Conservation (phyloP, 1,284 basidiomycete species). For the Stereum hirsutum region DNA sequence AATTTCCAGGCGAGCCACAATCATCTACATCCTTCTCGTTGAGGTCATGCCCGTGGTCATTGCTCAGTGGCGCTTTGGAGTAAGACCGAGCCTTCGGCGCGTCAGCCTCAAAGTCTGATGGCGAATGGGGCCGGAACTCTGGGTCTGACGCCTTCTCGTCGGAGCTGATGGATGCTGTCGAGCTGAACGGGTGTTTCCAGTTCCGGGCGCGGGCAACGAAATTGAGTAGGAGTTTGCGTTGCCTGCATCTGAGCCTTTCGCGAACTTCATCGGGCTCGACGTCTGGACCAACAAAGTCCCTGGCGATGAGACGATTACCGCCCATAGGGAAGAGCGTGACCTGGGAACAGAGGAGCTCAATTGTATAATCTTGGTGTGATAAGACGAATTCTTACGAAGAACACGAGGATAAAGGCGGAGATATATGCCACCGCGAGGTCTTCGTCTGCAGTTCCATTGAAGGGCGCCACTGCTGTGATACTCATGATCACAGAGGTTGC, state of each 20-base stretch:
- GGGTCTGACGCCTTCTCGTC: too few species aligned
- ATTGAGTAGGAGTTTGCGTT: slow-evolving; percentile 6
- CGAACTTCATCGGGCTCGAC: slow-evolving; percentile 44
- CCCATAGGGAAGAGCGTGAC: slow-evolving; percentile 58
- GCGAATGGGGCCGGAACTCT: too few species aligned
- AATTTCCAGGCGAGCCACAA: too few species aligned
- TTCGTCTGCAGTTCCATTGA: slow-evolving; percentile 38
- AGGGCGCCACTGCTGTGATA: slow-evolving; percentile 41
- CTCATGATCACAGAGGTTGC: slow-evolving; percentile 59
- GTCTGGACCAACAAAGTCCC: slow-evolving; percentile 57
- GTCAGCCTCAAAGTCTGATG: too few species aligned
- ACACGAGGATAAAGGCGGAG: slow-evolving; percentile 33
- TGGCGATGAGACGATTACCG: slow-evolving; percentile 38
- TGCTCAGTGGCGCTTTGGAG: too few species aligned
- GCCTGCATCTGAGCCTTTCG: slow-evolving; percentile 25
- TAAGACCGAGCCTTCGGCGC: too few species aligned
- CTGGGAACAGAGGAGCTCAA: slow-evolving; percentile 25
- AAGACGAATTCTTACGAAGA: slow-evolving; percentile 23
- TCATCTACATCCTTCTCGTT: too few species aligned
- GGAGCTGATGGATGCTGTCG: background rate
- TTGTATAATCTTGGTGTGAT: slow-evolving; percentile 2
- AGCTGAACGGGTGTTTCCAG: background rate
- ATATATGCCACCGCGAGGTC: slow-evolving; percentile 62
- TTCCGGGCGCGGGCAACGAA: too few species aligned
- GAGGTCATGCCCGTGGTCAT: too few species aligned